A percentile compares a stretch with the other conserved stretches of the same genome.
Conservation (phyloP, 257 asterid species). For the Pogostemon cablin region DNA sequence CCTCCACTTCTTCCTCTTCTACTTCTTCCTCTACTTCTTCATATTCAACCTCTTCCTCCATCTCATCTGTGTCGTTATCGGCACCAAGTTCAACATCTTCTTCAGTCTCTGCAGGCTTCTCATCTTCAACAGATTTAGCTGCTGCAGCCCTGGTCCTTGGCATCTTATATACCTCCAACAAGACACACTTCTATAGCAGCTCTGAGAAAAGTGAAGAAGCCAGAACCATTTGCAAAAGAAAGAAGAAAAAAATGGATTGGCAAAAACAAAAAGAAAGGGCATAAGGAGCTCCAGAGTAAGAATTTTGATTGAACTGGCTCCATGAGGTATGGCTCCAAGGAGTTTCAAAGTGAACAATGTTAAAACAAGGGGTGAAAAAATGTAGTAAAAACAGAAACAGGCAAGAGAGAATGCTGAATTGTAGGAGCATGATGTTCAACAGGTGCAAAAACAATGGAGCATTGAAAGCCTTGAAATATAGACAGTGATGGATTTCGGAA, state of each 20-base stretch:
- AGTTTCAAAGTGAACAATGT: conserved; percentile 54
- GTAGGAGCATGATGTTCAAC: conserved; percentile 61
- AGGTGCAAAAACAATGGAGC: conserved; percentile 61
- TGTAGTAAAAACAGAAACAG: conserved; percentile 66
- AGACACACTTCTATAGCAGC: conserved; percentile 63
- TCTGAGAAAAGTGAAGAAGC: conserved; percentile 81
- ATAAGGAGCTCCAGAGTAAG: conserved; percentile 67
- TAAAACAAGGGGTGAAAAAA: conserved; percentile 54
- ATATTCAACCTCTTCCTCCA: conserved; percentile 85
- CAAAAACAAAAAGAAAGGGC: conserved; percentile 73
- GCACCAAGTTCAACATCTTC: conserved; percentile 67
- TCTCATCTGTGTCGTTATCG: conserved; percentile 71
- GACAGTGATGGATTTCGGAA: conserved; percentile 56
- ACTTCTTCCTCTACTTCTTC: conserved; percentile 92
- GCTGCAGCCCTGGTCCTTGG: conserved; percentile 77
- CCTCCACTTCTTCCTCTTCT: conserved; percentile 69
- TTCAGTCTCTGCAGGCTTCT: conserved; percentile 67
- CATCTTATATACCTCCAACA: conserved; percentile 73
- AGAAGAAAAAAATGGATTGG: conserved; percentile 77
- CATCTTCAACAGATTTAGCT: conserved; percentile 56
- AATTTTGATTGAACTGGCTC: conserved; percentile 67
- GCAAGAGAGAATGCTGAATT: conserved; percentile 60
- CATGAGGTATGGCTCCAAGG: conserved; percentile 78
- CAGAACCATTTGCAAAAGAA: conserved; percentile 84
- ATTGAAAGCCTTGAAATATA: conserved; percentile 55